Evolutionary conservation across 768 basidiomycete genomes (phyloP), one percentile per base, ranked within the genome.

Genomic region (Pulveroboletus sp.): DNA sequence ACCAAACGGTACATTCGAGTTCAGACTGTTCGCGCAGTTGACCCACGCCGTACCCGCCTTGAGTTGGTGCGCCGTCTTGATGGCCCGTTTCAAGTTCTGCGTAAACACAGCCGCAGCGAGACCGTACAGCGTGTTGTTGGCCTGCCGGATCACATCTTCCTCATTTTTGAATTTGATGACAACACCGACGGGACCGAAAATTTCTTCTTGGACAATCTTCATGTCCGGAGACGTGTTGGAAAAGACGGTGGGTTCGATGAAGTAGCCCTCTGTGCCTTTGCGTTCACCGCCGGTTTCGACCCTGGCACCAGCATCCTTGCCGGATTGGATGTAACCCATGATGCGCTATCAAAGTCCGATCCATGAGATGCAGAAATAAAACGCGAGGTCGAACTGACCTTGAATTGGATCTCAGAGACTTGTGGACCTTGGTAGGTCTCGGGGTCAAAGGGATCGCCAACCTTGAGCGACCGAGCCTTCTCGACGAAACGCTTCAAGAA

Each of bases 31-130:
- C 11, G 58, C 45, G 36, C 64, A 69, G 50, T 70, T 71, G 37
- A 85, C 73, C 85, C 87, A 93, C 4, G 76, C 80, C 6, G 90
- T 92, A 29, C 94, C 94, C 5, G 90, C 87, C 59, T 88, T 78
- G 51, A 97, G 72, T 50, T 69, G 75, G 64, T 90, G 83, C 8
- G 90, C 87, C 2, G 83, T 81, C 50, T 72, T 70, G 45, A 94
- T 69, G 0, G 89, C 91, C 23, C 85, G 77, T 55, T 78, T 81
- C 72, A 95, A 68, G 68, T 94, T 77, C 60, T 81, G 75, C 31
- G 87, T 84, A 76, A 94, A 97, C 45, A 98, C 82, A 8, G 87
- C 87, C 3, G 88, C 84, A 13, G 91, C 92, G 38, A 97, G 80
- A 49, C 94, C 94, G 66, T 94, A 95, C 42, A 72, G 60, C 0